Base-by-base conservation (phyloP, 2,329 filamentous ascomycete species). In the Ramularia endophylla region DNA sequence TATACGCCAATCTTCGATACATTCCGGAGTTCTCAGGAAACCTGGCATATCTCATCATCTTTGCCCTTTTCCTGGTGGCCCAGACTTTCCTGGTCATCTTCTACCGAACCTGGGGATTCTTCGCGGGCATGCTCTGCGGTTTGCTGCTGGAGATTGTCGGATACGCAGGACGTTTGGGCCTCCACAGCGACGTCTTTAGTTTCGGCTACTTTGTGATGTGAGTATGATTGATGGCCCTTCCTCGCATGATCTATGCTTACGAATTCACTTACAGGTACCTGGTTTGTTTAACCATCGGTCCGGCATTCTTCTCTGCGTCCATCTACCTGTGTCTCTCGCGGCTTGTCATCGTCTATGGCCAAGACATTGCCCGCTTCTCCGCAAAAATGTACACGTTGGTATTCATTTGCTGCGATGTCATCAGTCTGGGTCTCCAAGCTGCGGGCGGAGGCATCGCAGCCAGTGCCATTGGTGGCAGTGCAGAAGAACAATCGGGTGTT, bases 291-390 rank as follows among this genome's bases (percentile, higher is more conserved):
- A 75, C 78, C 33, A 72, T 81, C 30, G 72, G 70, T 1, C 76
- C 75, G 7, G 77, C 72, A 27, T 80, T 76, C 58, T 59, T 73
- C 42, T 70, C 71, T 6, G 78, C 70, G 2, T 70, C 67, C 42
- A 72, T 79, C 52, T 79, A 78, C 61, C 58, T 81, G 17, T 73
- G 70, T 9, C 66, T 81, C 9, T 75, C 76, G 27, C 73, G 78
- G 38, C 68, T 80, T 47, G 71, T 79, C 41, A 57, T 74, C n/a
- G 66, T 68, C 36, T 75, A 78, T 40, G 77, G 77, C 68, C 36
- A 50, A 18, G 39, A 50, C 13, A 34, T 50, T 2, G 51, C 51
- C 3, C 46, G 45, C 8, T 31, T 60, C 35, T 22, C 42, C 19
- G 54, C 57, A 5, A 30, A 46, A 9, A 51, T 65, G 62, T 43